A percentile compares a stretch with the other conserved stretches of the same genome.
Conservation (phyloP, 805 yeast species). For the Kuraishia floccosa region DNA sequence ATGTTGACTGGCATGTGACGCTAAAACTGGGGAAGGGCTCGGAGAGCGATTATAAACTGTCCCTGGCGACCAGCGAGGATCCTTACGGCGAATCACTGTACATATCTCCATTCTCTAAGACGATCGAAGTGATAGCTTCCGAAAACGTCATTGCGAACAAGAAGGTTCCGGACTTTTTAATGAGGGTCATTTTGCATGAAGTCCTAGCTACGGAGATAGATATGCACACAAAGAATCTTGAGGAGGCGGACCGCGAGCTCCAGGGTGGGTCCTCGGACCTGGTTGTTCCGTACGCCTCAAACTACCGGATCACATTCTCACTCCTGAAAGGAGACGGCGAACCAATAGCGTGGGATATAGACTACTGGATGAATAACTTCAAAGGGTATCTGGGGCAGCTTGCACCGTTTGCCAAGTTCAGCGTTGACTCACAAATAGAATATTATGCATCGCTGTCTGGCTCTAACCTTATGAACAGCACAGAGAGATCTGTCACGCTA, state of each 20-base stretch:
- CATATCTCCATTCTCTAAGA: constrained; percentile 26
- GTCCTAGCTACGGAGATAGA: constrained; percentile 27
- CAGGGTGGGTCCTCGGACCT: constrained; percentile 12
- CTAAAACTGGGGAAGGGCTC: constrained; percentile 13
- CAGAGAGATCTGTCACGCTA: constrained; percentile 19
- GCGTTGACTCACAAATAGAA: constrained; percentile 70
- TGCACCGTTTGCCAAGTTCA: constrained; percentile 50
- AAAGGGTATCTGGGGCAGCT: constrained; percentile 44
- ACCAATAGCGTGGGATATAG: constrained; percentile 68
- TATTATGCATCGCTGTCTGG: constrained; percentile 40
- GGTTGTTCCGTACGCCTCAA: constrained; percentile 48
- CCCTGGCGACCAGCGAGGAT: constrained; percentile 14
- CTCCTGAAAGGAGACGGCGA: constrained; percentile 60
- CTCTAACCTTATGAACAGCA: constrained; percentile 12
- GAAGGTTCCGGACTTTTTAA: constrained; percentile 23
- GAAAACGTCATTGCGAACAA: constrained; percentile 13
- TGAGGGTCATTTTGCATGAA: constrained; percentile 22
- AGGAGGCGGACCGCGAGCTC: background rate
- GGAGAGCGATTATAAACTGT: constrained; percentile 24
- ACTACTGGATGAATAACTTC: constrained; percentile 36
- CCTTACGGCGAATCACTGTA: constrained; percentile 10
- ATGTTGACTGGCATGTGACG: constrained; percentile 18
- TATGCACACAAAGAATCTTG: constrained; percentile 9
- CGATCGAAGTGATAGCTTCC: constrained; percentile 19
- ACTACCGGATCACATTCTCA: constrained; percentile 67